Percentiles rank a stretch among this genome's conserved stretches.
Conservation (phyloP, 768 basidiomycete genomes). For the Phylloporus sp. region DNA sequence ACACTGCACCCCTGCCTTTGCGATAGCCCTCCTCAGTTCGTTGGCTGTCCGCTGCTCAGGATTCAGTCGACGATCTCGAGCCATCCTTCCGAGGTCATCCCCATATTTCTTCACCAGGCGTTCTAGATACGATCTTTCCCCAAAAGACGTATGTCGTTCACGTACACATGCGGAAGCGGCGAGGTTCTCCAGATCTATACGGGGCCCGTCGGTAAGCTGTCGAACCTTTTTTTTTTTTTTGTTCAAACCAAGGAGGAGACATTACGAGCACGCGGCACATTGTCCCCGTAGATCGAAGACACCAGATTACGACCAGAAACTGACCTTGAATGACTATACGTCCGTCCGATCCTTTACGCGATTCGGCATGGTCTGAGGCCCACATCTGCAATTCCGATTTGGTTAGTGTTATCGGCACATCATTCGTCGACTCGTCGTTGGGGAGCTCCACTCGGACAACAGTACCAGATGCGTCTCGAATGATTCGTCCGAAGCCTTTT, state of each 20-base stretch:
- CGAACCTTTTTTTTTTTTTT: neutral
- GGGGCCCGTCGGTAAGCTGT: slow-evolving; percentile 11
- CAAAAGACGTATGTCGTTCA: slow-evolving; percentile 59
- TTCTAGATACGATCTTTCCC: slow-evolving; percentile 65
- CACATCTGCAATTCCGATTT: slow-evolving; percentile 19
- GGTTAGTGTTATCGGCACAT: slow-evolving; percentile 26
- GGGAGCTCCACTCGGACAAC: slow-evolving; percentile 66
- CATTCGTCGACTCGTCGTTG: slow-evolving; percentile 46
- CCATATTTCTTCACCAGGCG: slow-evolving; percentile 69
- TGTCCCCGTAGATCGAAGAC: neutral
- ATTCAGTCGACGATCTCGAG: slow-evolving; percentile 74
- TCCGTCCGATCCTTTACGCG: neutral
- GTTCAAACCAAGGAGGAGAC: neutral
- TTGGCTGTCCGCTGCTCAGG: slow-evolving; percentile 81
- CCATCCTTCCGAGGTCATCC: slow-evolving; percentile 71
- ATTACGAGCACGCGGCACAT: neutral
- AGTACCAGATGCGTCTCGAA: slow-evolving; percentile 76
- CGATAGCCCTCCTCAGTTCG: slow-evolving; percentile 62
- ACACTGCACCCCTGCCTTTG: slow-evolving; percentile 44
- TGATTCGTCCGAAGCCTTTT: slow-evolving; percentile 74
- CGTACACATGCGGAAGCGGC: slow-evolving; percentile 46
- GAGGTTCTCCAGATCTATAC: slow-evolving; percentile 65
- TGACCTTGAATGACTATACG: slow-evolving; percentile 32
- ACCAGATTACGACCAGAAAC: slow-evolving; percentile 13
- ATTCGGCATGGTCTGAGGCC: slow-evolving; percentile 8